A percentile compares a stretch with the other conserved stretches of the same genome.
phyloP scores from a whole-genome alignment of 768 basidiomycete species.

The Kondoa malvinella region DNA sequence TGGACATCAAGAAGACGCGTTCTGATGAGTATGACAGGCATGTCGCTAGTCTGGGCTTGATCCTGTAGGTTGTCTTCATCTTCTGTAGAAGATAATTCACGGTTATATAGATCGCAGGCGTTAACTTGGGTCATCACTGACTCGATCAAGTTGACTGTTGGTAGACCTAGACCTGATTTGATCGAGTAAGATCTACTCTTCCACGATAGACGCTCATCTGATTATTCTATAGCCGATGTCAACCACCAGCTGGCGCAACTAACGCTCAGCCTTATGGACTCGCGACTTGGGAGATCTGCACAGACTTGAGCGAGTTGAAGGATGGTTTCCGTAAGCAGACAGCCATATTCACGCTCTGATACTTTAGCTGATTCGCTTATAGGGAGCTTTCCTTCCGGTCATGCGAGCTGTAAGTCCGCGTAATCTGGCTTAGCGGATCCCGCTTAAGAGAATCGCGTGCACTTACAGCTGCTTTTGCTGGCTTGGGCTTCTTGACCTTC shows the following conservation, averaged over 20 bases:
- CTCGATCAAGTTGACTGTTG: slow-evolving; percentile 40
- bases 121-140: background rate
- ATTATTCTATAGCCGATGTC: slow-evolving; percentile 39
- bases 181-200: slow-evolving; percentile 31
- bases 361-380: background rate
- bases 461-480: slow-evolving; percentile 40
- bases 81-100: slow-evolving; percentile 9
- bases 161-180: slow-evolving; percentile 63
- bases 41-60: slow-evolving; percentile 39
- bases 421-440: slow-evolving; percentile 78
- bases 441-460: slow-evolving; percentile 50
- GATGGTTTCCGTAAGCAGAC: slow-evolving; percentile 56
- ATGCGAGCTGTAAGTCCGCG: slow-evolving; percentile 75
- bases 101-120: background rate
- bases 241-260: slow-evolving; percentile 44
- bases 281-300: slow-evolving; percentile 60
- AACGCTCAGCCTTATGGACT: slow-evolving; percentile 55
- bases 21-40: slow-evolving; percentile 31
- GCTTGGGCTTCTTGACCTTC: slow-evolving; percentile 70
- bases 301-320: slow-evolving; percentile 42
- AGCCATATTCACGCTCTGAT: background rate
- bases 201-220: background rate
- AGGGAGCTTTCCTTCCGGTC: slow-evolving; percentile 71
- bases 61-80: slow-evolving; percentile 36
- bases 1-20: background rate